phyloP scores from a whole-genome alignment of 805 yeast genomes.

The Starmerella bacillaris region DNA sequence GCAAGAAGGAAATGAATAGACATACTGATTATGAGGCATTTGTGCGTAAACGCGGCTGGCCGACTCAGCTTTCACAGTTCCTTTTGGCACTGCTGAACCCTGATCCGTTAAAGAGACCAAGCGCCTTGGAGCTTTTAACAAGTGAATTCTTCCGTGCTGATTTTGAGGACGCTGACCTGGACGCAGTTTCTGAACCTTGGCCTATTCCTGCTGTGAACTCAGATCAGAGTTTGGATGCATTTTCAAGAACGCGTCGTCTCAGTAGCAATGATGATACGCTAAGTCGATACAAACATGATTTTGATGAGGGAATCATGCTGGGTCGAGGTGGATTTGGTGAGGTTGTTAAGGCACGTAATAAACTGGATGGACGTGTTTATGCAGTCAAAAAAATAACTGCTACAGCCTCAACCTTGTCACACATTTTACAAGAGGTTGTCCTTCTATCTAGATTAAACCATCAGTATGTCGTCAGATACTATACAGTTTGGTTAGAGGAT shows the following conservation, averaged over 20 bases:
- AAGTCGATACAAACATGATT: constrained; percentile 78
- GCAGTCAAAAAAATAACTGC: constrained; percentile 87
- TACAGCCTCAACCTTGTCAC: constrained; percentile 31
- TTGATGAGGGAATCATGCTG: constrained; percentile 78
- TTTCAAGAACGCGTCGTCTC: constrained; percentile 3
- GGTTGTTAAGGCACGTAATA: constrained; percentile 89
- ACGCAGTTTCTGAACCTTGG: neutral
- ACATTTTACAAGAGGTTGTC: constrained; percentile 78
- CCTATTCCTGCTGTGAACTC: neutral
- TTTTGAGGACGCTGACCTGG: constrained; percentile 4
- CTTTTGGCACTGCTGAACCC: constrained; percentile 43
- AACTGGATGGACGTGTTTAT: constrained; percentile 83
- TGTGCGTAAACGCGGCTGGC: constrained; percentile 29
- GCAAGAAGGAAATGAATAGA: constrained; percentile 31
- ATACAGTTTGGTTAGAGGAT: constrained; percentile 94
- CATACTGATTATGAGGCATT: constrained; percentile 44
- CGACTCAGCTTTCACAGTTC: constrained; percentile 48
- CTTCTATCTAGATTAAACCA: constrained; percentile 80
- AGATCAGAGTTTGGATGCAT: neutral
- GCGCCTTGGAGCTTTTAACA: constrained; percentile 71
- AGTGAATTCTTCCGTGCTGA: constrained; percentile 57
- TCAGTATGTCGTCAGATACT: constrained; percentile 88
- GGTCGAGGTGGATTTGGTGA: constrained; percentile 97
- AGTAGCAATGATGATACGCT: constrained; percentile 16
- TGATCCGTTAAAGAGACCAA: constrained; percentile 45